phyloP scores from a whole-genome alignment of 495 filamentous ascomycete genomes.

The Podospora appendiculata region DNA sequence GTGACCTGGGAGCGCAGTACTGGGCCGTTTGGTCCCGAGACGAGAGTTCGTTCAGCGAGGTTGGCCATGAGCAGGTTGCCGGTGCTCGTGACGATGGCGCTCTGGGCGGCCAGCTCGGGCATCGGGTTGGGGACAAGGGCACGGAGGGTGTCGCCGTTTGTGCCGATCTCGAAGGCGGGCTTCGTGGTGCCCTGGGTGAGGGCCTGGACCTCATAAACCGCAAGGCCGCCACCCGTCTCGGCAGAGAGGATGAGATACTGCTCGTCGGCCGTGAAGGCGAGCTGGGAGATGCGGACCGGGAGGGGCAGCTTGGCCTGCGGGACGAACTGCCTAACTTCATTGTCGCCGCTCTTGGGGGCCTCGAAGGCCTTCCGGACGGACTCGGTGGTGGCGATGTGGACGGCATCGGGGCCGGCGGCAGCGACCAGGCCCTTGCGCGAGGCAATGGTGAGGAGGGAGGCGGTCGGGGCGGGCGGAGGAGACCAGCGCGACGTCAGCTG shows the following conservation, averaged over 20 bases:
- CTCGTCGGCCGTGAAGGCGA: constrained; percentile 83
- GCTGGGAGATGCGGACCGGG: constrained; percentile 71
- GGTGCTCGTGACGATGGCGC: constrained; percentile 70
- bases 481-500: constrained; percentile 77
- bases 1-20: constrained; percentile 67
- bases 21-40: constrained; percentile 55
- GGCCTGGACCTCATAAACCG: constrained; percentile 66
- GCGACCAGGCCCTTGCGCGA: constrained; percentile 74
- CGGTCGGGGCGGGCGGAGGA: constrained; percentile 65
- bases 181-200: constrained; percentile 60
- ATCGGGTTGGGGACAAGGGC: constrained; percentile 76
- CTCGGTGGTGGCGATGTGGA: constrained; percentile 71
- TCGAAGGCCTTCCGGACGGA: constrained; percentile 70
- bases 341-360: constrained; percentile 45
- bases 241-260: constrained; percentile 75
- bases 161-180: constrained; percentile 61
- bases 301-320: constrained; percentile 67
- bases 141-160: constrained; percentile 66
- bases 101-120: constrained; percentile 50
- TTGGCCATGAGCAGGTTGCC: constrained; percentile 82
- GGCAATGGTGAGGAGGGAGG: constrained; percentile 81
- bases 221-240: constrained; percentile 73
- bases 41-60: constrained; percentile 53
- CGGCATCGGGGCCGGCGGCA: constrained; percentile 72
- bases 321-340: constrained; percentile 61